phyloP scores from a whole-genome alignment of 139 green algal genomes.

The Chlorella sp. region DNA sequence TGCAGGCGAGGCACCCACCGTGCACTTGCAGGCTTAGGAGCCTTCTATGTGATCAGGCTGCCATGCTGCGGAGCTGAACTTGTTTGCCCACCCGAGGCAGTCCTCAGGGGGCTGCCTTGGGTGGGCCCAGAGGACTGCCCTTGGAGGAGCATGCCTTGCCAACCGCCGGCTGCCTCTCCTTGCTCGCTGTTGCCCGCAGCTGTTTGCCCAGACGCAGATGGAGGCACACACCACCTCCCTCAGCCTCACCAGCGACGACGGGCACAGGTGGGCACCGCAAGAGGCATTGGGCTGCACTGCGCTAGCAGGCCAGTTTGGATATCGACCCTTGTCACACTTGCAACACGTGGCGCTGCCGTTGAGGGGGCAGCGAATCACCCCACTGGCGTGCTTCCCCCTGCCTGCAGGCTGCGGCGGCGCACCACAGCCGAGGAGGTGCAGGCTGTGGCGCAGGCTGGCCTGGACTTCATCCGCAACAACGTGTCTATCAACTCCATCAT shows the following conservation, averaged over 20 bases:
- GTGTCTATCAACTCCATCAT: slow-evolving; percentile 67
- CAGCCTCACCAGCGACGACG: background rate
- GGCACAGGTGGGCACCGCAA: background rate
- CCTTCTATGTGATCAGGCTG: too few species aligned
- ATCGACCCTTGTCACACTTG: too few species aligned
- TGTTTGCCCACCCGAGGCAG: too few species aligned
- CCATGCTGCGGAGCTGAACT: too few species aligned
- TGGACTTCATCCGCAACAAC: slow-evolving; percentile 50
- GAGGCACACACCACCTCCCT: background rate
- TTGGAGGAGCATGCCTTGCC: too few species aligned
- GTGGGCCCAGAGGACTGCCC: too few species aligned
- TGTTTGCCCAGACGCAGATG: slow-evolving; percentile 29
- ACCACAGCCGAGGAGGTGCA: slow-evolving; percentile 15
- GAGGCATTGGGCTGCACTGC: background rate
- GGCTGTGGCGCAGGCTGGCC: slow-evolving; percentile 18
- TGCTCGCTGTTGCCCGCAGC: background rate
- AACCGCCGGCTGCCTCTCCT: too few species aligned
- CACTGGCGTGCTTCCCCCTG: background rate
- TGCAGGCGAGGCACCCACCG: background rate
- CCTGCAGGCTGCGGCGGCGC: slow-evolving; percentile 6
- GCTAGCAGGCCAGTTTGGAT: background rate
- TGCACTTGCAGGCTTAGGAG: too few species aligned
- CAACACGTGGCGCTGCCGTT: too few species aligned
- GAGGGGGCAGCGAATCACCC: too few species aligned
- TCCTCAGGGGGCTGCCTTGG: too few species aligned